Conservation (phyloP, 805 yeast species). For the Metschnikowia lochheadii region DNA sequence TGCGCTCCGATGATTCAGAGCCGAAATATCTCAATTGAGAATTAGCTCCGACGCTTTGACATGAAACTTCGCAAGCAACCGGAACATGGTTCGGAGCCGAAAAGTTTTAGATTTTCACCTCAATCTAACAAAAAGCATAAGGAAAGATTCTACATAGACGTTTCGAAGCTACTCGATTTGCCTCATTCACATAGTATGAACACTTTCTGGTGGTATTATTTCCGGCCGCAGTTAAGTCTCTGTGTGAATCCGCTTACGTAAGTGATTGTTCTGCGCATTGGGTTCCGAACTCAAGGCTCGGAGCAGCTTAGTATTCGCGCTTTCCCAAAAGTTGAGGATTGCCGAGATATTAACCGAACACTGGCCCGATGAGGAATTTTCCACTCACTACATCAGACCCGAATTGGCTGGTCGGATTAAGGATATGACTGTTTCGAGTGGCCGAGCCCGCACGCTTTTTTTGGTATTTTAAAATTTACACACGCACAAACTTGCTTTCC, state of each 20-base stretch:
- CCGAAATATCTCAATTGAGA: neutral
- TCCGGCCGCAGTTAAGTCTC: neutral
- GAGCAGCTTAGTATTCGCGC: neutral
- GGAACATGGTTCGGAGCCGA: neutral
- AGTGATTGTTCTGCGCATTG: neutral
- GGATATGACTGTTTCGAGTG: neutral
- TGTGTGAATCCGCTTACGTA: neutral
- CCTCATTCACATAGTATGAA: neutral
- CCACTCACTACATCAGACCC: neutral
- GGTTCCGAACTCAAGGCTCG: neutral
- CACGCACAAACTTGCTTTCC: neutral
- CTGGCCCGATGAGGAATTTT: neutral
- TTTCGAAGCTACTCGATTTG: neutral
- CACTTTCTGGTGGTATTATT: neutral
- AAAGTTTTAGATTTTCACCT: neutral
- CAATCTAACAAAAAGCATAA: too few species aligned
- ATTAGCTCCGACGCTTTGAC: constrained; percentile 1
- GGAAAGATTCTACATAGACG: too few species aligned
- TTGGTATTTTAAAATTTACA: neutral
- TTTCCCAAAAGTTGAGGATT: neutral
- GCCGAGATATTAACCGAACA: neutral
- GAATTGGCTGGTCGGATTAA: neutral
- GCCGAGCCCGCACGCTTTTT: neutral
- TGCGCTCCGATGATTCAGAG: constrained; percentile 1
- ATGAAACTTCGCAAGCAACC: neutral